Evolutionary conservation across 495 filamentous ascomycete genomes (phyloP), one percentile per base, ranked within the genome.

Genomic region (Neurospora sp.): DNA sequence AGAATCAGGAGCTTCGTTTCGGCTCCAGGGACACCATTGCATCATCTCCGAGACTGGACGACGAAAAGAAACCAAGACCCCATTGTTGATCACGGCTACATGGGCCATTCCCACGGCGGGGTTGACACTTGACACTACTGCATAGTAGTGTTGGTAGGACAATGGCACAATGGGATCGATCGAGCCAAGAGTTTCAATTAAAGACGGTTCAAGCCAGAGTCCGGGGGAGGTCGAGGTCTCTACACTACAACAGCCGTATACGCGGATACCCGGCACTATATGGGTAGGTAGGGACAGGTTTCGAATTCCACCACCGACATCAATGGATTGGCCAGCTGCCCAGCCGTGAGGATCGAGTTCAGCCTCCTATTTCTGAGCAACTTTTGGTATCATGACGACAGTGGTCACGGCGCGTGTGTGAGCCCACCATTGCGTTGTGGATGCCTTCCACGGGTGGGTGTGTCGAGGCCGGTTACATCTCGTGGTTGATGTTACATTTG

Each of bases 291-390:
- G 70, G 70, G 70, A 70, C 20, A 71, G 42, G 27, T 46, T 37
- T 42, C n/a, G 42, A 38, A 35, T 27, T 59, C 48, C 11, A 27
- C 12, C 53, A 16, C 14, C 22, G 53, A 66, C 53, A 66, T 66
- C 53, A 66, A 66, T 35, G 53, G 31, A 31, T 66, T 35, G 53
- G 53, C 41, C 44, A 44, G 31, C 35, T 18, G 69, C 61, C 74
- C 72, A 41, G 72, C 70, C 14, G 37, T 38, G 22, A 68, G 72
- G 70, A 48, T 72, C 68, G 66, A 74, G 74, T 74, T 76, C 66
- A 72, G 72, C 70, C 72, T 72, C 72, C 69, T 20, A 69, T 69
- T 75, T 73, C 16, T 22, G 59, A 71, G 40, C 53, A 31, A 35
- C 22, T 20, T 20, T 59, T 68, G 68, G 74, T 74, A 27, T 68